Evolutionary conservation across 139 green algal species (phyloP).

Genomic region (Asterochloris erici): DNA sequence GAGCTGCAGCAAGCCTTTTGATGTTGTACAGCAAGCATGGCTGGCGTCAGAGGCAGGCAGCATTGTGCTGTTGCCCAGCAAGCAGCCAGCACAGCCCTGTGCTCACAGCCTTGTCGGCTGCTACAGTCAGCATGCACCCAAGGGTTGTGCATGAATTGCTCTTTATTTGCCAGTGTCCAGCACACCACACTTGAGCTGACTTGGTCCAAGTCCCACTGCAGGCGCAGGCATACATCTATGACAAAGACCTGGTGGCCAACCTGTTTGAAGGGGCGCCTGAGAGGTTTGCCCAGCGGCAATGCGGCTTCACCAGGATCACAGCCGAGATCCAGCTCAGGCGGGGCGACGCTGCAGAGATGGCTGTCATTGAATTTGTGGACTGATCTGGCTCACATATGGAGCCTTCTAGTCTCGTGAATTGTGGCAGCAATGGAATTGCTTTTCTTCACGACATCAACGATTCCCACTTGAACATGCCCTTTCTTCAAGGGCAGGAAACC

Average conservation of each 20-base stretch:
- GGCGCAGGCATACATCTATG: conserved; percentile 90
- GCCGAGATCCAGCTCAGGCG: conserved; percentile 45
- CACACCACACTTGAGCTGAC: neutral
- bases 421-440: too few relatives aligned
- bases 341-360: conserved; percentile 94
- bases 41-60: neutral
- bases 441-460: too few relatives aligned
- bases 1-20: neutral
- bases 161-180: neutral
- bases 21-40: neutral
- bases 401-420: too few relatives aligned
- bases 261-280: conserved; percentile 83
- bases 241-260: conserved; percentile 85
- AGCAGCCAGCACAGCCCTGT: neutral
- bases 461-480: too few relatives aligned
- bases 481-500: too few relatives aligned
- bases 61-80: neutral
- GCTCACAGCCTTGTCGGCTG: neutral
- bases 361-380: conserved; percentile 95
- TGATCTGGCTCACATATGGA: neutral
- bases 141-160: neutral
- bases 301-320: conserved; percentile 91
- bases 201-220: conserved; percentile 20
- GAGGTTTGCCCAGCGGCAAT: conserved; percentile 81
- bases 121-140: neutral